Evolutionary conservation across 2,329 filamentous ascomycete species (phyloP).

Genomic region (Phaeophleospora eucalypticola): DNA sequence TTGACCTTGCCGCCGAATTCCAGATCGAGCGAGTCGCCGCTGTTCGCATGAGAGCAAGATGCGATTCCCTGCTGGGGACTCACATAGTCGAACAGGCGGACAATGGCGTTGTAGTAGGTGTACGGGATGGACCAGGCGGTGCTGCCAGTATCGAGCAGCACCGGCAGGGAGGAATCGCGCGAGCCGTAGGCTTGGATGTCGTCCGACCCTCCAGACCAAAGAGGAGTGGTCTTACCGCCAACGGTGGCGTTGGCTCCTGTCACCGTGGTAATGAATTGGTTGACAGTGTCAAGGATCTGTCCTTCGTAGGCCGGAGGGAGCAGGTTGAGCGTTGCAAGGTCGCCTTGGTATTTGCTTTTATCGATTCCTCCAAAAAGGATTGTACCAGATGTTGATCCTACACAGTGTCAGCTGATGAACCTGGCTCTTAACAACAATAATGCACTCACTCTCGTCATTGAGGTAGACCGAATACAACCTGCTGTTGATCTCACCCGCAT

Average conservation of each 20-base stretch:
- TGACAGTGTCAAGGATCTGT: slow-evolving; percentile 12
- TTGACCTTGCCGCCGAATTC: slow-evolving; percentile 27
- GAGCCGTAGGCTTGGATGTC: slow-evolving; percentile 18
- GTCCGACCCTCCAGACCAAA: slow-evolving; percentile 21
- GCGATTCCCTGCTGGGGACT: slow-evolving; percentile 14
- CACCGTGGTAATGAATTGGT: slow-evolving; percentile 29
- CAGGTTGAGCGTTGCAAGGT: slow-evolving; percentile 31
- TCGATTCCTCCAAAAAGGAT: slow-evolving; percentile 37
- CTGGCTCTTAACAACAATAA: neutral
- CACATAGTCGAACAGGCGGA: slow-evolving; percentile 13
- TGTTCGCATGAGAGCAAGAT: slow-evolving; percentile 24
- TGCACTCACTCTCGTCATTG: slow-evolving; percentile 22
- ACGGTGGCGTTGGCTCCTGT: slow-evolving; percentile 24
- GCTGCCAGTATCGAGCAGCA: slow-evolving; percentile 33
- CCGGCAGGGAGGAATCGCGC: slow-evolving; percentile 19
- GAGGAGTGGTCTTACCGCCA: slow-evolving; percentile 12
- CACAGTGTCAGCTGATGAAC: neutral
- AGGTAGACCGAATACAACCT: slow-evolving; percentile 32
- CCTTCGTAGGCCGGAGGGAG: slow-evolving; percentile 20
- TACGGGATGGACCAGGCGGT: slow-evolving; percentile 27
- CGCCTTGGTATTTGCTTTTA: slow-evolving; percentile 28
- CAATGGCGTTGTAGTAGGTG: slow-evolving; percentile 19
- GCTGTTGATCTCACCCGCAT: slow-evolving; percentile 29
- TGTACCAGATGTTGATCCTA: slow-evolving; percentile 22
- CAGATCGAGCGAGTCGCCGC: slow-evolving; percentile 25